A percentile compares a stretch with the other conserved stretches of the same genome.
These are phyloP conservation scores for Leishmania guyanensis DNA, from an alignment of 208 protist genomes.

Conservation along the genomic window DNA sequence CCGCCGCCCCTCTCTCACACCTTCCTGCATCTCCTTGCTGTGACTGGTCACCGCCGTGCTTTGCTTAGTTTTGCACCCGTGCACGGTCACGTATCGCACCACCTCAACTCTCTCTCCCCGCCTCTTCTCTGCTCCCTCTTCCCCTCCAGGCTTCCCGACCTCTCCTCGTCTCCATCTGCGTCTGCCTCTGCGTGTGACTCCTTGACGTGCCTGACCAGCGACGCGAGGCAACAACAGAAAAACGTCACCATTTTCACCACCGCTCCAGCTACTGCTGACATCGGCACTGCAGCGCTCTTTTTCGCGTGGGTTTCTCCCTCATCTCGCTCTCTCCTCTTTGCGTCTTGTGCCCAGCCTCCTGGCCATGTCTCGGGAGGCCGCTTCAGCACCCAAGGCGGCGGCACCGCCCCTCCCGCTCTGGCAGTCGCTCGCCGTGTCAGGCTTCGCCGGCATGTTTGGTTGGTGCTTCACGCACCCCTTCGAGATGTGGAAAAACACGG, in stretches of 20 bases:
- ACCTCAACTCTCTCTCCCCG: not conserved
- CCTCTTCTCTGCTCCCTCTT: not conserved
- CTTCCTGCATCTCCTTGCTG: not conserved
- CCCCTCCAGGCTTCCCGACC: not conserved
- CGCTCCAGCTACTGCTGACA: not conserved
- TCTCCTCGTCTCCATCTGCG: not conserved
- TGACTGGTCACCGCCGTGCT: not conserved
- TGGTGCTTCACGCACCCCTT: constrained; percentile 93
- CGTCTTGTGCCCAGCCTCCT: not conserved
- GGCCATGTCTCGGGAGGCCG: not conserved
- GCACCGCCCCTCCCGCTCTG: constrained; percentile 40
- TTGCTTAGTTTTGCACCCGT: not conserved
- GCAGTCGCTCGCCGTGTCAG: constrained; percentile 78
- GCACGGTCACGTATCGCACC: not conserved
- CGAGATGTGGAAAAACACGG: constrained; percentile 94
- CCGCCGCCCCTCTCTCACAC: not conserved
- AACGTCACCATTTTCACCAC: not conserved
- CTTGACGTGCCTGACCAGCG: not conserved
- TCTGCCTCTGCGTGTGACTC: not conserved
- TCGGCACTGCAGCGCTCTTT: not conserved
- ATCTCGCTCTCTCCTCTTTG: not conserved
- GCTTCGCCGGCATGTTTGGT: constrained; percentile 82
- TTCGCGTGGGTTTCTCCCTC: not conserved
- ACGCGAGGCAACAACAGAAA: not conserved
- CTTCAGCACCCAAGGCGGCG: constrained; percentile 7